Evolutionary conservation across 1,284 basidiomycete genomes (phyloP), one percentile per base, ranked within the genome.

Genomic region (Pseudozyma thailandica): DNA sequence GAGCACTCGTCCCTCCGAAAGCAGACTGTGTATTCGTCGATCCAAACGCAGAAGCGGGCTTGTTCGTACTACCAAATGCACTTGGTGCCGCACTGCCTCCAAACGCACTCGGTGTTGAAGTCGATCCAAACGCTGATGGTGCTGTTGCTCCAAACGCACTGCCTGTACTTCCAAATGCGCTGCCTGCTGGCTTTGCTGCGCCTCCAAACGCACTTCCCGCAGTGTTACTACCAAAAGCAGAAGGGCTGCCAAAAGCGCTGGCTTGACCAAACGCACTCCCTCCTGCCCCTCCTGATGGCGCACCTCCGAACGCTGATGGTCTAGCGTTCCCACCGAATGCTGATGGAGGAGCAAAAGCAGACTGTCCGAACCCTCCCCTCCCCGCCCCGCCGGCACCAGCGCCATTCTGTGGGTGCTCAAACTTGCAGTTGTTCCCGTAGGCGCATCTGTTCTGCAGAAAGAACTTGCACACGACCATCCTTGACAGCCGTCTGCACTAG

Each of bases 381-480:
- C 46, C 45, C 16, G 45, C 18, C n/a, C 45, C 50, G n/a, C 50
- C 33, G 5, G 27, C 42, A 35, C 6, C n/a, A 16, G 52, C 52
- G n/a, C 68, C 68, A 23, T 45, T 49, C 38, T 68, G 64, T 4
- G 64, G 64, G 39, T 72, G 70, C 35, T 73, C 71, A 30, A 73
- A 73, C 49, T 73, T 73, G 65, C 71, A 73, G 33, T 73, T 73
- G 65, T 73, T 65, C 37, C 71, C 71, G 55, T 69, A 73, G 2
- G 71, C 71, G 50, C 71, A 73, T 42, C 71, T 16, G 47, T 64
- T 60, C 49, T 73, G 71, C 4, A 64, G 57, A 51, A 73, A 73
- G 61, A 69, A 73, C 51, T 62, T 73, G 65, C 71, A 73, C n/a
- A 73, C 65, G 15, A 64, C 62, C 71, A 73, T 73, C 21, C 15